Evolutionary conservation across 495 filamentous ascomycete genomes (phyloP).

Genomic region (Haplographium delicatum): DNA sequence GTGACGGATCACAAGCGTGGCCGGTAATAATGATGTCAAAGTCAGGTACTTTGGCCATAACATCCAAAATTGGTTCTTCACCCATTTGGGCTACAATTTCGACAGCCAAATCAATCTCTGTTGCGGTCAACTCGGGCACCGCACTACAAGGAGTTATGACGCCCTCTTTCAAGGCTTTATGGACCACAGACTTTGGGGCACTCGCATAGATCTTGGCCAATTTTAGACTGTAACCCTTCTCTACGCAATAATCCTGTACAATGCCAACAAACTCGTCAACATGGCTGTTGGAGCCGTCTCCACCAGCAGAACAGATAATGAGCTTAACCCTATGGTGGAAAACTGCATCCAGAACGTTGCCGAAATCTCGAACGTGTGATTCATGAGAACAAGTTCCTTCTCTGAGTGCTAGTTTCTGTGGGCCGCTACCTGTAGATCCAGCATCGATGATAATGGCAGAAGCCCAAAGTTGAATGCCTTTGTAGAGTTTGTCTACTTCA

Average conservation of each 20-base stretch:
- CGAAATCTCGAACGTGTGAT: conserved; percentile 35
- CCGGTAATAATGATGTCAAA: conserved; percentile 42
- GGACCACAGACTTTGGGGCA: background rate
- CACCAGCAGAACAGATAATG: conserved; percentile 42
- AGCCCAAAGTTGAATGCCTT: conserved; percentile 24
- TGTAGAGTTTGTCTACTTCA: conserved; percentile 26
- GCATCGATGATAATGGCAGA: conserved; percentile 45
- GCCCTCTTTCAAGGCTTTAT: background rate
- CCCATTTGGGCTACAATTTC: conserved; percentile 35
- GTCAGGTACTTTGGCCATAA: conserved; percentile 36
- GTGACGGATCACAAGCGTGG: conserved; percentile 43
- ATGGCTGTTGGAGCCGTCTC: conserved; percentile 41
- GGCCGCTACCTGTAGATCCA: conserved; percentile 45
- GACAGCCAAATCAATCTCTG: conserved; percentile 32
- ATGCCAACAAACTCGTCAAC: conserved; percentile 34
- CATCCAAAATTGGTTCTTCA: conserved; percentile 33
- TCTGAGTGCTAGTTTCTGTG: conserved; percentile 38
- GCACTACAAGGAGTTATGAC: conserved; percentile 2
- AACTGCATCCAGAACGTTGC: conserved; percentile 26
- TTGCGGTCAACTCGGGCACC: conserved; percentile 32
- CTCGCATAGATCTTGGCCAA: background rate
- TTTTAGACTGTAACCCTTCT: conserved; percentile 22
- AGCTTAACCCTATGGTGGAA: conserved; percentile 29
- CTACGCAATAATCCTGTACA: conserved; percentile 3
- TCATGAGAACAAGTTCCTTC: conserved; percentile 28